Conservation (phyloP, 108 stramenopile species). For the Nitzschia palea region DNA sequence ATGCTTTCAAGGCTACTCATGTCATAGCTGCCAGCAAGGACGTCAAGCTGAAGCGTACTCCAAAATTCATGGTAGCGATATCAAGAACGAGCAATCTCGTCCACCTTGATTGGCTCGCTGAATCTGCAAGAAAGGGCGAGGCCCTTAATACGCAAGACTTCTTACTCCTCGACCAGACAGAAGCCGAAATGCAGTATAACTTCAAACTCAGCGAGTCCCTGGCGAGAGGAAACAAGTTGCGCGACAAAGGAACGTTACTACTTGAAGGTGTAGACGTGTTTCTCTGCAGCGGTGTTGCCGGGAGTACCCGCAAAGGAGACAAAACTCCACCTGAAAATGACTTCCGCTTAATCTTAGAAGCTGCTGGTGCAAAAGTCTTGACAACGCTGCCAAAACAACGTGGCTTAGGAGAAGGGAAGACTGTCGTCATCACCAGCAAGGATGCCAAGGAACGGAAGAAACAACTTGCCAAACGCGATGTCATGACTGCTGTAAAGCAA, state of each 20-base stretch:
- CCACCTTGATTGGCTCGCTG: conserved; percentile 55
- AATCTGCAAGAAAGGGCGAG: conserved; percentile 39
- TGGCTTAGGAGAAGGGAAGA: not conserved
- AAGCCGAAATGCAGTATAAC: conserved; percentile 49
- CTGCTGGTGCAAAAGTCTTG: conserved; percentile 52
- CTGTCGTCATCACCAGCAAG: conserved; percentile 17
- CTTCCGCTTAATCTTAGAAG: conserved; percentile 47
- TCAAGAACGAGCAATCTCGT: conserved; percentile 52
- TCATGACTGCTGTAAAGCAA: conserved; percentile 4
- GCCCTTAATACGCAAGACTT: conserved; percentile 7
- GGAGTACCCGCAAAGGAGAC: conserved; percentile 18
- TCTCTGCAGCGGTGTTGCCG: conserved; percentile 58
- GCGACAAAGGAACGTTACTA: conserved; percentile 33
- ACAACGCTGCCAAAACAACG: conserved; percentile 11
- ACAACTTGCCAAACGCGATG: not conserved
- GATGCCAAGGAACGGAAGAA: conserved; percentile 6
- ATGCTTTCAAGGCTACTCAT: conserved; percentile 54
- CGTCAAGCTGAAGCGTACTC: conserved; percentile 47
- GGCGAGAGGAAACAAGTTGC: conserved; percentile 35
- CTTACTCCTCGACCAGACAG: conserved; percentile 42
- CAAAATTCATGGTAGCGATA: conserved; percentile 66
- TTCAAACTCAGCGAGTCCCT: conserved; percentile 55
- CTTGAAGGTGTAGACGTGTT: conserved; percentile 40
- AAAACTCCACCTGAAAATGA: conserved; percentile 51
- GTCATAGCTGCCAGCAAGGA: conserved; percentile 52